These are phyloP conservation scores for Yarrowia phangngaensis DNA, from an alignment of 805 yeast genomes.

Conservation along the genomic window DNA sequence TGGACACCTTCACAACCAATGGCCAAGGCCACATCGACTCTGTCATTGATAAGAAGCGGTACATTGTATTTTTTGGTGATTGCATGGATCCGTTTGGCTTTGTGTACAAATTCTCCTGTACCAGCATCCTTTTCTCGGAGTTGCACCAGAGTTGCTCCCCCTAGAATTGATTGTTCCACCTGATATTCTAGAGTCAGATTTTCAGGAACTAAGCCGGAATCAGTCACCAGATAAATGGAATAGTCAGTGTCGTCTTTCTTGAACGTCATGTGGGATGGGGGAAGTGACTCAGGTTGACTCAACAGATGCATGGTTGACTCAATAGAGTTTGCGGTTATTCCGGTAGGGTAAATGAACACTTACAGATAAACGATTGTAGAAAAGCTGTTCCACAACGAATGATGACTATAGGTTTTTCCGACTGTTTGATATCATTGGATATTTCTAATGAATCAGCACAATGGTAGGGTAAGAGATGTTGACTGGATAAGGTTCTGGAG, in stretches of 20 bases:
- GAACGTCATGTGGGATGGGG: not conserved
- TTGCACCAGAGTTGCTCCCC: slow-evolving; percentile 80
- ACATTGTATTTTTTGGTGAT: slow-evolving; percentile 57
- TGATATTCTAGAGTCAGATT: slow-evolving; percentile 53
- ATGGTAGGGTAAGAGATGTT: too few species aligned
- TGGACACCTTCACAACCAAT: slow-evolving; percentile 88
- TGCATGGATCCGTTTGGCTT: slow-evolving; percentile 58
- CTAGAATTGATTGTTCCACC: slow-evolving; percentile 57
- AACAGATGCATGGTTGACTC: slow-evolving; percentile 17
- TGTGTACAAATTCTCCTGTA: slow-evolving; percentile 61
- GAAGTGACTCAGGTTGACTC: slow-evolving; percentile 24
- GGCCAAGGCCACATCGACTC: slow-evolving; percentile 86
- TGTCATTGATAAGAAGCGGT: slow-evolving; percentile 80
- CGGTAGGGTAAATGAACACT: slow-evolving; percentile 12
- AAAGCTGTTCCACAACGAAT: too few species aligned
- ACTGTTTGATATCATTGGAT: too few species aligned
- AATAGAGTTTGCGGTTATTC: not conserved
- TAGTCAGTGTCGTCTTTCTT: slow-evolving; percentile 43
- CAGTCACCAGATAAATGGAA: slow-evolving; percentile 73
- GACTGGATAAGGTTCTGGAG: too few species aligned
- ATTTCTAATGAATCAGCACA: too few species aligned
- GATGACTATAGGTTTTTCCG: too few species aligned
- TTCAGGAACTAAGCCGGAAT: slow-evolving; percentile 67
- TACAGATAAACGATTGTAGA: too few species aligned
- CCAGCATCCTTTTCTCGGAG: slow-evolving; percentile 72